Base-by-base conservation (phyloP, 441 rosid species). In the Biscutella laevigata region DNA sequence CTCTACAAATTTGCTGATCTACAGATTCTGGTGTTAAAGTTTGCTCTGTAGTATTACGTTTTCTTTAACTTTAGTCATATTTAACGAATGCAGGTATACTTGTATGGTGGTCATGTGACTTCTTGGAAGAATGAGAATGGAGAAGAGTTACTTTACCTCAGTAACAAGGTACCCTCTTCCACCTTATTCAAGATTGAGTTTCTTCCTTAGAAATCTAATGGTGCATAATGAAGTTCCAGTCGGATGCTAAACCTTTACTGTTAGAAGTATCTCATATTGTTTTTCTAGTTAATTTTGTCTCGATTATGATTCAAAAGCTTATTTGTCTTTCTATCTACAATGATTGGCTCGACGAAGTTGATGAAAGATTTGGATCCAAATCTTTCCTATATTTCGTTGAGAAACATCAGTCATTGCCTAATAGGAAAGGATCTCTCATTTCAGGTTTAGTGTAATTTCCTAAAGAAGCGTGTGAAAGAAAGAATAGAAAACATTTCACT, bases 81-180 rank as follows among this genome's bases (percentile, higher is more conserved):
- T 8, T 21, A 30, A 14, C 6, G 36, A 59, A 34, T 64, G 35
- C 64, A 83, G 87, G 75, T 83, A 12, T 80, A 77, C 68, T 57
- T 81, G 71, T 80, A 78, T 41, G 87, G 87, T 2, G 84, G 79
- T 41, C 83, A 81, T 30, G 83, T 83, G 56, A 80, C 84, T 40
- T 80, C 91, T 52, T 83, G 91, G 91, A 81, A 75, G 74, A 83
- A 83, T 67, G 79, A 75, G 40, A 75, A 71, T 32, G 79, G 82
- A 38, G 87, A 78, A 50, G 91, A 83, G 68, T 62, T 80, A 57
- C 83, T 83, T 67, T 70, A 78, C 66, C 76, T 80, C 53, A 83
- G 87, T 64, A 75, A 66, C 71, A 83, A 81, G 87, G 91, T 83
- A 61, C 40, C 15, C 17, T 21, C 43, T 63, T 25, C 21, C 25